Evolutionary conservation across 805 yeast species (phyloP).

Genomic region (Yamadazyma insecticola): DNA sequence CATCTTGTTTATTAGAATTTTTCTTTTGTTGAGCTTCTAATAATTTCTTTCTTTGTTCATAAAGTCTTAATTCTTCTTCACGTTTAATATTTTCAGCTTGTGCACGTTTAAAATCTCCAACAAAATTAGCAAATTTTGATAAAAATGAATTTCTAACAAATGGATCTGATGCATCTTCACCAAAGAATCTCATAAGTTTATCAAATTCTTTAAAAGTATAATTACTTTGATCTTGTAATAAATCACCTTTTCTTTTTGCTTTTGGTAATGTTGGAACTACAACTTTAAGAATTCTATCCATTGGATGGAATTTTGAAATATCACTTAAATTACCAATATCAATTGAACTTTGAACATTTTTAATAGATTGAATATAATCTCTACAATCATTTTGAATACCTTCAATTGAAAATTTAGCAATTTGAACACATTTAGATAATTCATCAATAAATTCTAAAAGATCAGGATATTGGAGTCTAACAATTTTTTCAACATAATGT

Average conservation of each 20-base stretch:
- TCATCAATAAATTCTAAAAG: slow-evolving; percentile 59
- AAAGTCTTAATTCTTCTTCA: slow-evolving; percentile 65
- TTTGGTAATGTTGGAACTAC: slow-evolving; percentile 49
- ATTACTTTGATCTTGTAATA: slow-evolving; percentile 47
- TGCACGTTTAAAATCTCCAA: slow-evolving; percentile 57
- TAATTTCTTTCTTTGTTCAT: slow-evolving; percentile 70
- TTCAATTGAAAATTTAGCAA: slow-evolving; percentile 60
- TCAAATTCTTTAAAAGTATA: slow-evolving; percentile 50
- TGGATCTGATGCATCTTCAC: slow-evolving; percentile 59
- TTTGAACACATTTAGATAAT: slow-evolving; percentile 45
- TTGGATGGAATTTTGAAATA: slow-evolving; percentile 57
- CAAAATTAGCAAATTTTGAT: slow-evolving; percentile 55
- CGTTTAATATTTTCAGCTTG: slow-evolving; percentile 59
- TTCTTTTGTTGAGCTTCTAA: slow-evolving; percentile 42
- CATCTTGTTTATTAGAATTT: slow-evolving; percentile 20
- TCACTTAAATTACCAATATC: slow-evolving; percentile 65
- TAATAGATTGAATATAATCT: slow-evolving; percentile 48
- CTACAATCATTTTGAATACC: slow-evolving; percentile 55
- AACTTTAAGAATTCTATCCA: slow-evolving; percentile 54
- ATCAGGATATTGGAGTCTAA: slow-evolving; percentile 65
- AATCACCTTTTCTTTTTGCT: slow-evolving; percentile 49
- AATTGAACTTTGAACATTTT: slow-evolving; percentile 49
- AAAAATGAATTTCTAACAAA: slow-evolving; percentile 57
- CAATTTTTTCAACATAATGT: slow-evolving; percentile 67
- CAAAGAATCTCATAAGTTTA: slow-evolving; percentile 62